Percentiles rank a stretch among this genome's conserved stretches.
These are phyloP conservation scores for Geotrichum klebahnii DNA, from an alignment of 1,139 yeast genomes.

Conservation along the genomic window DNA sequence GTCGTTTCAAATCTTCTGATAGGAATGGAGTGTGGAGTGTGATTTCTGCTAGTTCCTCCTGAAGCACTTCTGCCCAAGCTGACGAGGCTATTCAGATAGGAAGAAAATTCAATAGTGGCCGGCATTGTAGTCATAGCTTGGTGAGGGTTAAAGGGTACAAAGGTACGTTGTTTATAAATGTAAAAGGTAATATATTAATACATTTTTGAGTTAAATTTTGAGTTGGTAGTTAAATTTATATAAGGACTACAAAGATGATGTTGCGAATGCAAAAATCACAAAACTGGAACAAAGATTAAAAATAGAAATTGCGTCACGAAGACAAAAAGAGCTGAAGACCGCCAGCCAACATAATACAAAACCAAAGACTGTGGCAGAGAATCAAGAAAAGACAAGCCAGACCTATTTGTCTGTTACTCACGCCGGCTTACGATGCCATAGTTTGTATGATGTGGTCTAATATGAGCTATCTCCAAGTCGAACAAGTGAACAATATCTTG, in stretches of 20 bases:
- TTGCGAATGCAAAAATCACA: neutral
- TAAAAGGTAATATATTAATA: no score
- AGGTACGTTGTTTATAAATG: no score
- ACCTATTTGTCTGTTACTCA: no score
- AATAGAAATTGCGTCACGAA: neutral
- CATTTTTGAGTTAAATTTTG: no score
- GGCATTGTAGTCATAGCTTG: constrained; percentile 3
- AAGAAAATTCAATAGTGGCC: constrained; percentile 9
- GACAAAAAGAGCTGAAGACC: neutral
- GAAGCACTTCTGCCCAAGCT: neutral
- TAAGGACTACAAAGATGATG: no score
- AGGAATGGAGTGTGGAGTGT: neutral
- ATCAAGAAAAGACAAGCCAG: no score
- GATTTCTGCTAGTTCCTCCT: neutral
- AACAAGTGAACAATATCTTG: no score
- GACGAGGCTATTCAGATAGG: constrained; percentile 14
- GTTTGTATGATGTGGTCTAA: no score
- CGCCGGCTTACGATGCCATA: no score
- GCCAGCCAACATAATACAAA: neutral
- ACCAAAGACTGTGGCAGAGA: no score
- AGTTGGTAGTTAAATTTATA: no score
- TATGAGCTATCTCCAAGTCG: no score
- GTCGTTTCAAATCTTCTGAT: constrained; percentile 2
- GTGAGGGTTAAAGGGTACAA: neutral
- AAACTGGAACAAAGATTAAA: neutral